Evolutionary conservation across 805 yeast species (phyloP), one percentile per base, ranked within the genome.

Genomic region (Kuraishia piskuri): DNA sequence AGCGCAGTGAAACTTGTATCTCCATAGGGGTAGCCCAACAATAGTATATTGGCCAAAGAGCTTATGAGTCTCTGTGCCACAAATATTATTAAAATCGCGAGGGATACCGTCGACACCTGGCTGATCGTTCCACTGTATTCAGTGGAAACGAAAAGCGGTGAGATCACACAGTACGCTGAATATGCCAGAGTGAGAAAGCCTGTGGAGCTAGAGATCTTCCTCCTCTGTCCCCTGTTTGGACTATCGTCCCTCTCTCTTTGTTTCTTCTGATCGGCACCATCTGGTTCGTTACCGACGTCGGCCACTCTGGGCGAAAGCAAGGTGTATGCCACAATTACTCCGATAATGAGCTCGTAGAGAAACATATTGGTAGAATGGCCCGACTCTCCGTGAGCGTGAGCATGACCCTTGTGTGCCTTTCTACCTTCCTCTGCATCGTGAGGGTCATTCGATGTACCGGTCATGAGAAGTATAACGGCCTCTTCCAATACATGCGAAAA

Each of bases 401-500:
- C 66, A 51, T 62, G 70, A 47, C 62, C 66, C 20, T 64, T 57
- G 48, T 67, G 72, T 1, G 60, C 55, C 1, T 52, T 50, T 49
- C 23, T 24, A 26, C 62, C 67, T 37, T 63, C 59, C 37, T 58
- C 59, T 46, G 54, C 44, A 45, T 57, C 61, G 6, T 52, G 54
- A 10, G 46, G 22, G 9, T 53, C 59, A 37, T 55, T 54, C 5
- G 55, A 63, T 12, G 61, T 68, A 8, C 64, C 72, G 7, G 71
- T 71, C 12, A 72, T 73, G 19, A 75, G 61, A 3, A 66, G 64
- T 10, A 79, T 73, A 26, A 85, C 79, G 24, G 82, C 60, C 57
- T 89, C 96, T 67, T 92, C 97, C 19, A 88, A 60, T n/a, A 88
- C 75, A 67, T 92, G 99, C 49, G 96, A 88, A 48, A 88, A 70